Conservation (phyloP, 495 filamentous ascomycete genomes). For the Stereocaulon alpinum region DNA sequence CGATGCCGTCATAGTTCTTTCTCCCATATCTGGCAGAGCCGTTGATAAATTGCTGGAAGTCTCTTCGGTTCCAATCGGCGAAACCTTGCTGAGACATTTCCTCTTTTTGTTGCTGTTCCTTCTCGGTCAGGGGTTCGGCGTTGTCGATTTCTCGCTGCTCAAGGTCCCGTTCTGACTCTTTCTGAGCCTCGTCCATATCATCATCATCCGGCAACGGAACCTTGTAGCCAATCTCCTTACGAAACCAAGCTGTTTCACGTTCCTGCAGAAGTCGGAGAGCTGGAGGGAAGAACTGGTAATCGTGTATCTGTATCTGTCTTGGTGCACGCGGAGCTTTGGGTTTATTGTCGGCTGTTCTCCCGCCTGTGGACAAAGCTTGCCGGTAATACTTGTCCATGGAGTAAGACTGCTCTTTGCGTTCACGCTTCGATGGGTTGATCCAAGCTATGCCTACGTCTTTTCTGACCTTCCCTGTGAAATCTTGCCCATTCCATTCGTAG, state of each 20-base stretch:
- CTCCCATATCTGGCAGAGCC: slow-evolving; percentile 88
- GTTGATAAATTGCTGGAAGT: slow-evolving; percentile 97
- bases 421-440: slow-evolving; percentile 98
- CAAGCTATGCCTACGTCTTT: slow-evolving; percentile 92
- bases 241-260: slow-evolving; percentile 88
- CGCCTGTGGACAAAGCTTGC: slow-evolving; percentile 75
- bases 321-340: slow-evolving; percentile 93
- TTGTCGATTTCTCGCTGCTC: slow-evolving; percentile 88
- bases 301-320: slow-evolving; percentile 83
- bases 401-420: slow-evolving; percentile 95
- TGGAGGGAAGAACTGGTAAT: slow-evolving; percentile 93
- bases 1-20: slow-evolving; percentile 69
- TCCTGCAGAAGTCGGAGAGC: slow-evolving; percentile 82
- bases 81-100: slow-evolving; percentile 75
- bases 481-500: slow-evolving; percentile 98
- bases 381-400: slow-evolving; percentile 99
- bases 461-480: slow-evolving; percentile 76
- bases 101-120: slow-evolving; percentile 77
- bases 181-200: slow-evolving; percentile 71
- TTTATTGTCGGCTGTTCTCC: slow-evolving; percentile 75
- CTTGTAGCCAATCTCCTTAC: slow-evolving; percentile 92
- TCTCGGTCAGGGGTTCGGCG: slow-evolving; percentile 77
- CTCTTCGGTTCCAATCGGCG: slow-evolving; percentile 85
- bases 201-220: slow-evolving; percentile 72
- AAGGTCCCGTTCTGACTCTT: slow-evolving; percentile 76